Base-by-base conservation (phyloP, 2,329 filamentous ascomycete genomes). In the Fusarium tjaetaba region DNA sequence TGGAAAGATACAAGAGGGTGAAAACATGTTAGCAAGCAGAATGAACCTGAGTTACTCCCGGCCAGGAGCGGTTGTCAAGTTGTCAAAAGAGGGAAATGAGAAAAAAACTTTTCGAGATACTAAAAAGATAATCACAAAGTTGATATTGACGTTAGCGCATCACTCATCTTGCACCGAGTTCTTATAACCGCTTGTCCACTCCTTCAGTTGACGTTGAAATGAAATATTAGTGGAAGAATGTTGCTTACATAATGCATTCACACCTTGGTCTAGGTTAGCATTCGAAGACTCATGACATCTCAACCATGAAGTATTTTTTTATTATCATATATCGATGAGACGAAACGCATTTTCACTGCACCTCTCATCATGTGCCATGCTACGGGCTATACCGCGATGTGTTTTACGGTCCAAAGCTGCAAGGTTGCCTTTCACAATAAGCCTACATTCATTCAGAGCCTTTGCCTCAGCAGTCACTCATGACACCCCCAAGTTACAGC, bases 401-500 rank as follows among this genome's bases (percentile, higher is more conserved):
- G 30, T 80, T 61, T 68, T 74, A 22, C 72, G 77, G 63, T 73
- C 75, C 49, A 45, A 55, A 48, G 20, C 62, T 48, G 65, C 68
- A 46, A 65, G 64, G n/a, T 56, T 55, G 45, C 59, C 42, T 28
- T 59, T 64, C 20, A 55, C 51, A 45, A 60, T 61, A 41, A 73
- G 45, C n/a, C 49, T 56, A 39, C 41, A 46, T 51, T 58, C 62
- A n/a, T 70, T 68, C 59, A 78, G 70, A 65, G 68, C 72, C 34
- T 79, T 74, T 63, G 76, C 78, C 32, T 73, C 79, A 22, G 61
- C 75, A 14, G 26, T 72, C 32, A 43, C 67, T 62, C 67, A 67
- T 49, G 63, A 69, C 9, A 52, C 46, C 36, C 75, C 71, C 36
- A 82, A 82, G 60, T 71, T 96, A 61, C 87, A 87, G 63, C 89